Base-by-base conservation (phyloP, 2,329 filamentous ascomycete species). In the Colletotrichum cordylinicola region DNA sequence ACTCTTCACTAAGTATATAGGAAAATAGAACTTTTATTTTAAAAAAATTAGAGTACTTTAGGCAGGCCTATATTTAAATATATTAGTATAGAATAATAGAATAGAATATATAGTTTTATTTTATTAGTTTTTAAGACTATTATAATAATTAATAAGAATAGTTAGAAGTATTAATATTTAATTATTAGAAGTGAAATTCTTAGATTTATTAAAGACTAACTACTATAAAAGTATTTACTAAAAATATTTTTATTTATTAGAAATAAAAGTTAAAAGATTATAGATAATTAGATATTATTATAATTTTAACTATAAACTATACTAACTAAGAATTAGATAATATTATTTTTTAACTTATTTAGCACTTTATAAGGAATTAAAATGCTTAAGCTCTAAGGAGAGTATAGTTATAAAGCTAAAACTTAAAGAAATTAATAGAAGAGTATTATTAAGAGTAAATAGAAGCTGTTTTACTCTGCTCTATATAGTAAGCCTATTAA, bases 171-270 rank as follows among this genome's bases (percentile, higher is more conserved):
- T 29, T 29, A 29, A 29, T 29, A 29, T 29, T 29, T 29, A 29
- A 29, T 29, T 29, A 29, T 29, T 29, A 29, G 78, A 82, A 78
- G 78, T 82, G 79, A 82, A 82, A 83, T 83, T 83, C 81, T 82
- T 83, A 80, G 81, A 82, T 83, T 82, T 81, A 80, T 82, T 81
- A 80, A 83, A 83, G 80, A 83, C 81, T 80, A 82, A 83, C 80
- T 83, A 83, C 78, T 83, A 81, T 82, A 80, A 84, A 83, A 83
- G 81, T 81, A 83, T 84, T 84, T 81, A 81, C 81, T 80, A 84
- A 84, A 79, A 80, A 83, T 83, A 79, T 84, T 84, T 84, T 83
- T 80, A 83, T 84, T 84, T 83, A 83, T 33, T 29, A 60, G 2
- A 5, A 60, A 60, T 8, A 10, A 33, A 33, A 16, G 5, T 33